Percentiles rank a stretch among this genome's conserved stretches.
phyloP scores from a whole-genome alignment of 2,329 filamentous ascomycete genomes.

The Fusarium sp. region DNA sequence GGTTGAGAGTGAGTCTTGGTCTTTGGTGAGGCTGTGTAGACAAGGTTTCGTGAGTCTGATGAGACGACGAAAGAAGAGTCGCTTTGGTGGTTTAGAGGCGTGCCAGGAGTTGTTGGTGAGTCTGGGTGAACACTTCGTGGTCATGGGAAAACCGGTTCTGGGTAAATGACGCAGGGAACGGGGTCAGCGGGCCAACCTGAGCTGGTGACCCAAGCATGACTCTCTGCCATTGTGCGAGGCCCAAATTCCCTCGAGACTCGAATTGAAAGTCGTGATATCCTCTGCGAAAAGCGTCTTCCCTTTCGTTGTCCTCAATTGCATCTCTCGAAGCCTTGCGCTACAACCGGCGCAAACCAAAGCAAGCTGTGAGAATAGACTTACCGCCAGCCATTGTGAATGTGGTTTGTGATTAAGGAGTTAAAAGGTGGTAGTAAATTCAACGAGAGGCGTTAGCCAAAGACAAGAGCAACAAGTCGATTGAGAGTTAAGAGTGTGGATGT shows the following conservation, averaged over 20 bases:
- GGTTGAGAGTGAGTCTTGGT: background rate
- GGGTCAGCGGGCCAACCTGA: constrained; percentile 12
- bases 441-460: constrained; percentile 32
- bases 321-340: constrained; percentile 6
- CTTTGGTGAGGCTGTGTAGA: background rate
- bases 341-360: constrained; percentile 15
- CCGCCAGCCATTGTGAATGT: constrained; percentile 56
- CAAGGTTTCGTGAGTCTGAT: background rate
- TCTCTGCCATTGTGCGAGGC: background rate
- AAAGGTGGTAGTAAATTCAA: constrained; percentile 25
- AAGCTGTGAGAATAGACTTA: constrained; percentile 46
- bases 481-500: constrained; percentile 25
- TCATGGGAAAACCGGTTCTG: constrained; percentile 23
- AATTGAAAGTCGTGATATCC: constrained; percentile 8
- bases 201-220: background rate
- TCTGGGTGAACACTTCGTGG: constrained; percentile 19
- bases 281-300: background rate
- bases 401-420: constrained; percentile 32
- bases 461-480: constrained; percentile 10
- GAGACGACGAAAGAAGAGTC: background rate
- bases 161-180: constrained; percentile 49
- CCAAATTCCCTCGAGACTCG: background rate
- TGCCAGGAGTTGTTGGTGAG: constrained; percentile 13
- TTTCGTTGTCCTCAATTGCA: constrained; percentile 32
- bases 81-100: background rate